Evolutionary conservation across 2,329 filamentous ascomycete genomes (phyloP), one percentile per base, ranked within the genome.

Genomic region (Colletotrichum horii): DNA sequence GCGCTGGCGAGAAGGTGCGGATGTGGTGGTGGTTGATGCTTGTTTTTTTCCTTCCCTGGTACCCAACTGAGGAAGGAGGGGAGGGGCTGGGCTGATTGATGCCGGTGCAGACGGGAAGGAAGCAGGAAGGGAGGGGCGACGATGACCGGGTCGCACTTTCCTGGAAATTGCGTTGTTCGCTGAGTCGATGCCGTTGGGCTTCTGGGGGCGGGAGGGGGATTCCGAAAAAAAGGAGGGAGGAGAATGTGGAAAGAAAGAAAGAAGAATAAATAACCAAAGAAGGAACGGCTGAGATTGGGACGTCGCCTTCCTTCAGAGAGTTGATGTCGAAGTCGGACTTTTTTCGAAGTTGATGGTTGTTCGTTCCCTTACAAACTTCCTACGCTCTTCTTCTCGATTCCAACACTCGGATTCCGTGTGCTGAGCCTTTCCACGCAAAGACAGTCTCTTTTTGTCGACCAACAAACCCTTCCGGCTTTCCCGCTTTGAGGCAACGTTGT

Each of bases 1-100:
- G 56, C 74, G 71, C 76, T 78, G 70, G 69, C 71, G 74, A 72
- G 76, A 74, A 76, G 70, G 65, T 52, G 60, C 61, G 36, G 24
- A 43, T 16, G 61, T 61, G 22, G 43, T 58, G 36, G 74, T 74
- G 66, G 32, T 74, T 26, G 52, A 64, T 75, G 38, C 34, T 66
- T 34, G 43, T 64, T 26, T 55, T 32, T 24, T 26, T 66, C 66
- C 38, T 65, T 69, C 55, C 34, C 16, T 48, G n/a, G 28, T 43
- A 60, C 38, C 38, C 64, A 14, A 61, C 15, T 38, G 62, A 72
- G 62, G 69, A 67, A 72, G 62, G 69, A 64, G 69, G 55, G 58
- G 32, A 70, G 69, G 56, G 55, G 26, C 72, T 60, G 22, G 69
- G 30, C 72, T 75, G 69, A 75, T 75, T 75, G 69, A 75, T 75